These are phyloP conservation scores for Apiospora kogelbergensis DNA, from an alignment of 2,329 filamentous ascomycete species.

Conservation along the genomic window DNA sequence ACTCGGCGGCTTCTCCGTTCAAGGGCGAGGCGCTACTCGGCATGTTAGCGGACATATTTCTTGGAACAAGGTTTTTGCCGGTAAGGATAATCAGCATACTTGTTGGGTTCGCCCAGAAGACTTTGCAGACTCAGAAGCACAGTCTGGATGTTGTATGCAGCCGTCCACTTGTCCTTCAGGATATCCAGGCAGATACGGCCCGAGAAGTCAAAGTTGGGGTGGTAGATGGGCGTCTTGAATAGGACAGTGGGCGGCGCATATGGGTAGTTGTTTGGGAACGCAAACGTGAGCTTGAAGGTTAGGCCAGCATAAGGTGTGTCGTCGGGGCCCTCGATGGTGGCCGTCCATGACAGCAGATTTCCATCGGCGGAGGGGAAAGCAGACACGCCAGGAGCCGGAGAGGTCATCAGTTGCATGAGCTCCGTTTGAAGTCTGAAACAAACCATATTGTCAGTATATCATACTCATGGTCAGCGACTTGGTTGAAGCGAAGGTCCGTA, in stretches of 20 bases:
- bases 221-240: slow-evolving; percentile 98
- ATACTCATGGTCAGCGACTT: slow-evolving; percentile 12
- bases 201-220: slow-evolving; percentile 97
- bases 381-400: slow-evolving; percentile 87
- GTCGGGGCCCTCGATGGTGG: slow-evolving; percentile 86
- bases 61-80: background rate
- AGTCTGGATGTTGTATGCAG: slow-evolving; percentile 94
- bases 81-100: slow-evolving; percentile 61
- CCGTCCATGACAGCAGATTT: slow-evolving; percentile 89
- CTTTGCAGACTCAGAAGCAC: slow-evolving; percentile 93
- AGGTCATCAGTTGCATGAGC: slow-evolving; percentile 97
- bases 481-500: slow-evolving; percentile 36
- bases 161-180: slow-evolving; percentile 98
- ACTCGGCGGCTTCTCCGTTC: slow-evolving; percentile 92
- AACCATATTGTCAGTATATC: background rate
- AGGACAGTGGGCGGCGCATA: slow-evolving; percentile 88
- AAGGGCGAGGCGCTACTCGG: slow-evolving; percentile 76
- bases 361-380: slow-evolving; percentile 90
- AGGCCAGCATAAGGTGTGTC: slow-evolving; percentile 89
- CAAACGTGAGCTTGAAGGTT: slow-evolving; percentile 87
- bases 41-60: background rate
- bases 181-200: slow-evolving; percentile 97
- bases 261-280: slow-evolving; percentile 90
- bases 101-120: slow-evolving; percentile 94
- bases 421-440: slow-evolving; percentile 84